phyloP scores from a whole-genome alignment of 1,139 yeast species.

The Yamadazyma aaseri region DNA sequence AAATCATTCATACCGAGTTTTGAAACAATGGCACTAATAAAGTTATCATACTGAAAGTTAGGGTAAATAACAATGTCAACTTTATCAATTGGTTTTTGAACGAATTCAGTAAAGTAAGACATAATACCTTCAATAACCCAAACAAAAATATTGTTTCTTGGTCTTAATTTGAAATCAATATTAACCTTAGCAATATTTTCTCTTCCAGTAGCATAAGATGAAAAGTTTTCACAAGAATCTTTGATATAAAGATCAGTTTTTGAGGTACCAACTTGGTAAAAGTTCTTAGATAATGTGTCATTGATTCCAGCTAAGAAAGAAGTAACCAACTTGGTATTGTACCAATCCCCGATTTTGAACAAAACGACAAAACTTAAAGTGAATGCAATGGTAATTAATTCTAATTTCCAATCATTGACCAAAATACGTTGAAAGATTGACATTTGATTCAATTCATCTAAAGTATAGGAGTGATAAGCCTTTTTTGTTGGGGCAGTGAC shows the following conservation, averaged over 20 bases:
- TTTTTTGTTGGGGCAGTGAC: constrained; percentile 8
- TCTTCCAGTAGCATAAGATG: constrained; percentile 90
- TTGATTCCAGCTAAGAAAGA: constrained; percentile 45
- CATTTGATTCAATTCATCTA: constrained; percentile 53
- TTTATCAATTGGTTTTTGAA: constrained; percentile 57
- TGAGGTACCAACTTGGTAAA: constrained; percentile 78
- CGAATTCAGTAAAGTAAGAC: constrained; percentile 51
- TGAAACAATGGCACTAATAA: constrained; percentile 80
- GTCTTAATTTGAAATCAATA: constrained; percentile 61
- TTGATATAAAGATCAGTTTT: constrained; percentile 49
- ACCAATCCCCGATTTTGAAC: constrained; percentile 56
- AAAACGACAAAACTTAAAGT: constrained; percentile 44
- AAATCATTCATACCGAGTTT: constrained; percentile 77
- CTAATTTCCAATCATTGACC: constrained; percentile 74
- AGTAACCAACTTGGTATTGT: constrained; percentile 57
- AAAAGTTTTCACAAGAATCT: constrained; percentile 69
- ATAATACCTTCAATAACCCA: constrained; percentile 56
- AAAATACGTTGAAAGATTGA: constrained; percentile 49
- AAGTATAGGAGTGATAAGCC: constrained; percentile 37
- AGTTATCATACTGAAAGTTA: constrained; percentile 58
- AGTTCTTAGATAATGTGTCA: constrained; percentile 58
- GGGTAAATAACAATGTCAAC: constrained; percentile 65
- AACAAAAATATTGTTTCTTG: constrained; percentile 79
- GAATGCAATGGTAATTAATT: constrained; percentile 53
- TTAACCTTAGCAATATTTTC: constrained; percentile 64